Evolutionary conservation across 805 yeast genomes (phyloP), one percentile per base, ranked within the genome.

Genomic region (Myxozyma neglecta): DNA sequence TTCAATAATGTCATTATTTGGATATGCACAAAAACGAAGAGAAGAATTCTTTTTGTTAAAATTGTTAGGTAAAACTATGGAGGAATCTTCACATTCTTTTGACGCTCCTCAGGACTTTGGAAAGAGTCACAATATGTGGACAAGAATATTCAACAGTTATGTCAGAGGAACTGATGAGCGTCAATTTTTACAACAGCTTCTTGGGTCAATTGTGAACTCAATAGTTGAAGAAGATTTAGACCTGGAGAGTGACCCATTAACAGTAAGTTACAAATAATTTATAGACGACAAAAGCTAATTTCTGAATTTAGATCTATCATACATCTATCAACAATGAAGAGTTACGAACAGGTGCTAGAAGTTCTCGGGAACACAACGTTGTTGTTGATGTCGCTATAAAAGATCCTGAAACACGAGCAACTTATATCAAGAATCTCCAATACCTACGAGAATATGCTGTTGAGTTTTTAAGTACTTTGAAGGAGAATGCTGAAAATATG

Each of bases 201-300:
- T 83, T 37, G 72, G 75, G 0, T 74, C 79, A 1, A 66, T 80
- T 20, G 71, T 81, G 2, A 73, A 75, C 32, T 70, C 69, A 14
- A 68, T 82, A 10, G 60, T 74, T 14, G 67, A 71, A 36, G 70
- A 73, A 8, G 76, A 75, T 6, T 72, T 86, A 10, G 85, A 86
- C 58, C 84, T 90, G 66, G 97, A 92, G 70, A 84, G 92, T 58
- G 89, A 91, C 72, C 98, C 98, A 1, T 72, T 82, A 1, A 74
- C 75, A 14, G 59, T 58, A 50, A 8, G 61, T 35, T 11, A 73
- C 72, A 24, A 71, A 70, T 67, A 16, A 45, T 61, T 10, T 64
- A 69, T 29, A 72, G 3, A 39, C 10, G 24, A 34, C 14, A 11
- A 20, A 7, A 39, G 13, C 50, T 43, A n/a, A 46, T 29, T 8